Base-by-base conservation (phyloP, 306 rosid genomes). In the Lathyrus aphaca region DNA sequence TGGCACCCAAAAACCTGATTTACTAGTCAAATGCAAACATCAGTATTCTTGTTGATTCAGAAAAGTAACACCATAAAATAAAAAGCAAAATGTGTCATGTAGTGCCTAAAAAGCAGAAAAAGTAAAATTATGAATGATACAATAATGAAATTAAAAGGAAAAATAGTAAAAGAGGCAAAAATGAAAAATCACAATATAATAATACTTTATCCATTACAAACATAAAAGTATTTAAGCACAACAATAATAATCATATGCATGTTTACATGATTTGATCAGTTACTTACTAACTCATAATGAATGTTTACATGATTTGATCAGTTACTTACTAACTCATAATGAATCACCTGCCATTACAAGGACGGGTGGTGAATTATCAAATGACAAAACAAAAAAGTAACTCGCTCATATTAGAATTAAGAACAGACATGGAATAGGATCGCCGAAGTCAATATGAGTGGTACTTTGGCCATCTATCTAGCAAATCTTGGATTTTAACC, bases 1-100 rank as follows among this genome's bases (percentile, higher is more conserved):
- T 95, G 48, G 99, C 97, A 72, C 93, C 99, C 73, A 95, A 80
- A 80, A 95, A 95, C 95, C 99, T 95, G 99, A 72, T 73, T 80
- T 78, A 81, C 55, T 83, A 71, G 71, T 68, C 80, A 91, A 91
- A 56, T 58, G 49, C 59, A 72, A 18, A 44, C 73, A 79, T 82
- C 27, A 82, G 42, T 32, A 53, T 48, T 71, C 68, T 18, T 42
- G 48, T 29, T 48, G 55, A 79, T 71, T 68, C 68, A 57, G 6
- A 32, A 71, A 66, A 62, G 42, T 21, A 63, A 39, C 38, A 58
- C 30, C 32, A 61, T 40, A 67, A 71, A 75, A 53, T 54, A 55
- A 29, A 23, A 77, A 48, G 66, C 68, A 66, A 74, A 66, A 53
- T 5, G 49, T 49, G 55, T 19, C 66, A 37, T 30, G 38, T 6